Base-by-base conservation (phyloP, 1,284 basidiomycete genomes). In the Ustilago loliicola region DNA sequence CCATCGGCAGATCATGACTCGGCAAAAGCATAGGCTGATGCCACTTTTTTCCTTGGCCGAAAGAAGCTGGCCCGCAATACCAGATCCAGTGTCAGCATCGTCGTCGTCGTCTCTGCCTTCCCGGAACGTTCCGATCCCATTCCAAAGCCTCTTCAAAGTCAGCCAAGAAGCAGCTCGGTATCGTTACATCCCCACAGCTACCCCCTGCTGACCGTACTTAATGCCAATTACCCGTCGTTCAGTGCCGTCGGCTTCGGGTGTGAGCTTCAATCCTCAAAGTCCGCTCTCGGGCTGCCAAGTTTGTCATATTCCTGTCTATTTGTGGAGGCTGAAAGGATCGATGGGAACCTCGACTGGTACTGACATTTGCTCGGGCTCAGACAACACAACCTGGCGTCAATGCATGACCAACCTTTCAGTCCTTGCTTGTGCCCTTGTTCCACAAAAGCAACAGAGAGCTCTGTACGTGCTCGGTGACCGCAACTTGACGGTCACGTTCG, bases 1-100 rank as follows among this genome's bases (percentile, higher is more conserved):
- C 34, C 13, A 38, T 36, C 36, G 23, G 34, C 53, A 55, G 53
- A 55, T 55, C 53, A 25, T 38, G 34, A 55, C 53, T 38, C 36
- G 53, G 53, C 53, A 32, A 34, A 53, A 30, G 30, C 51, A 36
- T 27, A 27, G 48, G 45, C 45, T 47, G 45, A 47, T 21, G 45
- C 45, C 8, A 21, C 45, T n/a, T 53, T 9, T 23, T 50, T 29
- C 10, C 29, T 34, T 53, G 51, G 30, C 51, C n/a, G 13, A 25
- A 34, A 36, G 23, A 19, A 29, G 8, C 48, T 45, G 10, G 25
- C 9, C 27, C 48, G 1, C n/a, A 50, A 8, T 25, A 7, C 25
- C 48, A 50, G 8, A 23, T 25, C 15, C 48, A 17, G n/a, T 25
- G 23, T 50, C 21, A n/a, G 10, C 23, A 40, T 40, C 38, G 1